Evolutionary conservation across 164 flowering plant genomes (phyloP).

Genomic region (Malania oleifera): DNA sequence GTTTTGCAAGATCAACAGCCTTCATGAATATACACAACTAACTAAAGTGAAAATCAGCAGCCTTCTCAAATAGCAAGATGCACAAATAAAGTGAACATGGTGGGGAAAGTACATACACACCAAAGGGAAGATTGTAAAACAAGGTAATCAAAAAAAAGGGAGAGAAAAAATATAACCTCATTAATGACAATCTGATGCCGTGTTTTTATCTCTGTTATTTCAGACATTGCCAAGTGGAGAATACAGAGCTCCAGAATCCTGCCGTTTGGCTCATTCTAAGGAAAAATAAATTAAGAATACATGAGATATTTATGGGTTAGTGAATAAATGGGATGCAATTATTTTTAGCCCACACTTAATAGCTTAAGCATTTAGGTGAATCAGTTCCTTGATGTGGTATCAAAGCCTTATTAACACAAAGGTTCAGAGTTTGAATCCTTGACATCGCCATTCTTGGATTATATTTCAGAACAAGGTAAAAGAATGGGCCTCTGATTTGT

Average conservation of each 20-base stretch:
- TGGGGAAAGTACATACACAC: neutral
- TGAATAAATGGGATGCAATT: no score
- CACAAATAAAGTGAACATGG: neutral
- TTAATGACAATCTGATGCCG: slow-evolving; percentile 83
- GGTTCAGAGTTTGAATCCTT: no score
- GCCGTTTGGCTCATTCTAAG: slow-evolving; percentile 73
- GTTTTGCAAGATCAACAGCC: slow-evolving; percentile 93
- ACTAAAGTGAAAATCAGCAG: neutral
- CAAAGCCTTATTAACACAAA: no score
- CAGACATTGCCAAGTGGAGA: slow-evolving; percentile 92
- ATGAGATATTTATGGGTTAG: no score
- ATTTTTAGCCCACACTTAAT: no score
- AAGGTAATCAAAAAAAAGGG: neutral
- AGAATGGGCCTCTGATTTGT: no score
- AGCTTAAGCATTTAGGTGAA: no score
- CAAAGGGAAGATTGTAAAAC: neutral
- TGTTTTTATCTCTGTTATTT: slow-evolving; percentile 66
- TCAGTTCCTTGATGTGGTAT: no score
- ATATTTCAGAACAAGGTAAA: no score
- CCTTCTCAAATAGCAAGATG: neutral
- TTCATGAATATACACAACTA: slow-evolving; percentile 22
- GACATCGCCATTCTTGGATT: no score
- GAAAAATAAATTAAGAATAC: no score
- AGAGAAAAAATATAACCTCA: slow-evolving; percentile 41
- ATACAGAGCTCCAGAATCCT: slow-evolving; percentile 81